Conservation (phyloP, 2,329 filamentous ascomycete genomes). For the Trichoderma aggressivum region DNA sequence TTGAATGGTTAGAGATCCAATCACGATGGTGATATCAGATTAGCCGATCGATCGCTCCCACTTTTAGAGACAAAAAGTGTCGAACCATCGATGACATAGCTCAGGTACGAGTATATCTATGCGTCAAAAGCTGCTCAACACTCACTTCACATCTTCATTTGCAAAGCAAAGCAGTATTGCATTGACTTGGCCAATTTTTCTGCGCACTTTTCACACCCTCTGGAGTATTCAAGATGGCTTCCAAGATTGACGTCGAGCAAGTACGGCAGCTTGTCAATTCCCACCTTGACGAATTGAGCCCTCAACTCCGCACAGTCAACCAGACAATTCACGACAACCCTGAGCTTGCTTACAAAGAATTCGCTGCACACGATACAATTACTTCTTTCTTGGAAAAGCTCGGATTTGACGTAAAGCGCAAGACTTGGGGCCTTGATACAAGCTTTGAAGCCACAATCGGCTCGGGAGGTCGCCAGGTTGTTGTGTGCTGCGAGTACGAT, state of each 20-base stretch:
- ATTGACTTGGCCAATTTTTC: background rate
- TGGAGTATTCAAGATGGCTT: background rate
- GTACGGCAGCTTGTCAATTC: constrained; percentile 24
- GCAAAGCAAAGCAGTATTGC: background rate
- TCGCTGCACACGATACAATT: constrained; percentile 49
- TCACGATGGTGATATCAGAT: background rate
- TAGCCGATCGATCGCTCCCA: background rate
- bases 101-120: background rate
- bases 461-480: constrained; percentile 39
- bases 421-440: constrained; percentile 50
- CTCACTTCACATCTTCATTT: background rate
- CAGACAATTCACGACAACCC: constrained; percentile 41
- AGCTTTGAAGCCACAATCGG: constrained; percentile 48
- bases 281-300: constrained; percentile 22
- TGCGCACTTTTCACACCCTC: background rate
- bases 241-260: constrained; percentile 19
- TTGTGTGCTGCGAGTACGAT: constrained; percentile 47
- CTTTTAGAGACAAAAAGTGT: background rate
- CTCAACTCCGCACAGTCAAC: constrained; percentile 23
- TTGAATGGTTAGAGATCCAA: background rate
- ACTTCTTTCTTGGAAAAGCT: constrained; percentile 41
- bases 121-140: background rate
- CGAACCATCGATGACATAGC: background rate
- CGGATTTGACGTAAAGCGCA: constrained; percentile 45
- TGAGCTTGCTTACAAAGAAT: constrained; percentile 50